phyloP scores from a whole-genome alignment of 257 asterid species.

The Lycium barbarum region DNA sequence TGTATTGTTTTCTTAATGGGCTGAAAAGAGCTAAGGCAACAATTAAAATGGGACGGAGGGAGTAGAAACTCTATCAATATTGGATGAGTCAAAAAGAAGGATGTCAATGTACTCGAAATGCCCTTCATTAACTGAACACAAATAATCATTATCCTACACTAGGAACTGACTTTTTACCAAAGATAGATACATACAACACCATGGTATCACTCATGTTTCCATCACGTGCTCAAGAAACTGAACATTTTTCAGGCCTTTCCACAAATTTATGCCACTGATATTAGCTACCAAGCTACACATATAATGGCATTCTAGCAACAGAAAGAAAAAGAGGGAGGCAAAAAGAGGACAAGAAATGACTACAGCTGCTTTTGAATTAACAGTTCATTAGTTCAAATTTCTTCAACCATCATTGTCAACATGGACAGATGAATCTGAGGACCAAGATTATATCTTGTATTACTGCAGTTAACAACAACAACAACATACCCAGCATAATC shows the following conservation, averaged over 20 bases:
- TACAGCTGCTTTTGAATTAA: neutral
- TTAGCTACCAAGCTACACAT: conserved; percentile 15
- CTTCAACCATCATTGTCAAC: neutral
- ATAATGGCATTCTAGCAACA: neutral
- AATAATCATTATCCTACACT: neutral
- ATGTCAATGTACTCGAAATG: neutral
- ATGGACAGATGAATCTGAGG: neutral
- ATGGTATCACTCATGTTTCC: neutral
- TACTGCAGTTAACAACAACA: neutral
- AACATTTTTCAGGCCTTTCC: conserved; percentile 11
- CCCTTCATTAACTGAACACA: conserved; percentile 1
- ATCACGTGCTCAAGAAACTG: neutral
- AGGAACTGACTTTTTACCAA: conserved; percentile 4
- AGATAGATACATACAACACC: neutral
- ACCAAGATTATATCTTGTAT: neutral
- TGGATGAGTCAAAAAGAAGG: neutral
- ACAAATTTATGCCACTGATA: conserved; percentile 9
- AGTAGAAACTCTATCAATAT: neutral
- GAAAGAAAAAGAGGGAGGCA: neutral
- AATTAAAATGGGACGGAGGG: no score
- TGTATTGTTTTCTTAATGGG: no score
- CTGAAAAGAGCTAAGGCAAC: no score
- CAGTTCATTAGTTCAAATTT: neutral
- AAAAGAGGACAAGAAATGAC: neutral
- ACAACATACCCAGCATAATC: no score